Conservation (phyloP, 495 filamentous ascomycete species). For the Rusavskia elegans region DNA sequence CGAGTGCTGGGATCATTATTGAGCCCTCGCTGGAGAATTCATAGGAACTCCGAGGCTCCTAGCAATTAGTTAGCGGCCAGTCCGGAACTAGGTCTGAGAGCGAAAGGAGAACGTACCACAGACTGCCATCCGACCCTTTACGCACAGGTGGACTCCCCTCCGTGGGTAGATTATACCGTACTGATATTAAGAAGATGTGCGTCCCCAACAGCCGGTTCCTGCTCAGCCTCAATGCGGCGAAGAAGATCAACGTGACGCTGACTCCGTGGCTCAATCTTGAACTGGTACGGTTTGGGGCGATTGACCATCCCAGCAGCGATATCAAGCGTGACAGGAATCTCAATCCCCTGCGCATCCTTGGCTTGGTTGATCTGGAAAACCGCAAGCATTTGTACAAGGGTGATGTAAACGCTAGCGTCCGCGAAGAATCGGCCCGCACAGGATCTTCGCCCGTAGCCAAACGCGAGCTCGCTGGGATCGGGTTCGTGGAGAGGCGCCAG, state of each 20-base stretch:
- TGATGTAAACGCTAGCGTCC: conserved; percentile 22
- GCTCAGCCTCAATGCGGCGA: conserved; percentile 18
- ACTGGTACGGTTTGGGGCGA: conserved; percentile 23
- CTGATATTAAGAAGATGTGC: background rate
- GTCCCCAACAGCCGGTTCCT: conserved; percentile 8
- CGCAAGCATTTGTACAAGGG: conserved; percentile 19
- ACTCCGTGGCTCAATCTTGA: conserved; percentile 20
- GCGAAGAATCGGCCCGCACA: conserved; percentile 25
- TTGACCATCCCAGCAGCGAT: conserved; percentile 23
- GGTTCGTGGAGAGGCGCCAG: conserved; percentile 17
- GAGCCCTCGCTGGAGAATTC: no score
- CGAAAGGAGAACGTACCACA: no score
- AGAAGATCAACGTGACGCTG: conserved; percentile 18
- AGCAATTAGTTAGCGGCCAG: no score
- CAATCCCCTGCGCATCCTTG: conserved; percentile 14
- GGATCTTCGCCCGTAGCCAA: conserved; percentile 25
- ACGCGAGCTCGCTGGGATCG: conserved; percentile 16
- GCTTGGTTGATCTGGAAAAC: conserved; percentile 24
- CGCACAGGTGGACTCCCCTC: no score
- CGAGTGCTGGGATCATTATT: no score
- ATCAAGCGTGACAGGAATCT: conserved; percentile 14
- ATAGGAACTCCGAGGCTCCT: no score
- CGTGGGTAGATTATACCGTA: background rate
- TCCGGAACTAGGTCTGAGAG: no score
- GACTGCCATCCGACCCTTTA: no score